Evolutionary conservation across 441 rosid species (phyloP), one percentile per base, ranked within the genome.

Genomic region (Isatis lusitanica): DNA sequence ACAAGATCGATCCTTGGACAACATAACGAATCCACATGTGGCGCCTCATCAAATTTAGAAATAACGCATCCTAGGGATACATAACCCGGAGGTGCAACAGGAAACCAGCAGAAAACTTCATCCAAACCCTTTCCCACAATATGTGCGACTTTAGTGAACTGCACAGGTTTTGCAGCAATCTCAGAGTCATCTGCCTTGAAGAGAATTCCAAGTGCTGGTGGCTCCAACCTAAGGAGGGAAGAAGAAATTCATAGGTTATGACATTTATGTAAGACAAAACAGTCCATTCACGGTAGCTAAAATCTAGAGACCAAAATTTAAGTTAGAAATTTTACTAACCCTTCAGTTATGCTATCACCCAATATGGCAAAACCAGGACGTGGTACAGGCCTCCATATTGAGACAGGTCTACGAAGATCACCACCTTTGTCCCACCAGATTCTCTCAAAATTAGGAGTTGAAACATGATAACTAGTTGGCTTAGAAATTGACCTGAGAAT

Each of bases 371-470:
- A 90, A 80, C 98, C 97, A 64, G 89, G 78, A 76, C 86, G 90
- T 48, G 86, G 80, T 63, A 90, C 58, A 74, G 99, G 99, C 80
- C 99, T 84, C 99, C 99, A 96, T 83, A 96, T 85, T 68, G 99
- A 96, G 69, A 92, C 87, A 10, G 99, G 92, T 66, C 93, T 79
- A 63, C 96, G 90, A 47, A 85, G 82, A 67, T 93, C 99, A 80
- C 92, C 83, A 68, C 99, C 99, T 80, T 87, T 92, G 85, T 94
- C 98, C 97, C 96, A 92, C 99, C 99, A 96, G 66, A 96, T 84
- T 84, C 98, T 92, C 87, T 94, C 98, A 73, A 96, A 96, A 78
- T 92, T 88, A 68, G 96, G 90, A 62, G 96, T 92, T 47, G 98
- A 88, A 73, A 89, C 66, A 69, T 83, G 92, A 74, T 73, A 85